Base-by-base conservation (phyloP, 441 rosid genomes). In the Cnidoscolus chayamansa region DNA sequence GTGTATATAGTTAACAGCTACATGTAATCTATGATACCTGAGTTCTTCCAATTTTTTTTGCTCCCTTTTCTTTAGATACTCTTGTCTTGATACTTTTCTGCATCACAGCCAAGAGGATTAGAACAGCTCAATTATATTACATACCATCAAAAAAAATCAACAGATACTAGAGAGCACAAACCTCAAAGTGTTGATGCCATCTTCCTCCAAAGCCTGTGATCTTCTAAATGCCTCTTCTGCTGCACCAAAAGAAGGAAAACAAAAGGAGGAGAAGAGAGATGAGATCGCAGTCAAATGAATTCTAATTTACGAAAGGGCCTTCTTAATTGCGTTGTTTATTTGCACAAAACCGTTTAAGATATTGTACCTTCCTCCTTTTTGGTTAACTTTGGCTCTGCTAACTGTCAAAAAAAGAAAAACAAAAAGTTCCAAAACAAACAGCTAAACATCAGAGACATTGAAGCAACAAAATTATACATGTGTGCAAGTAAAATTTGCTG, bases 71-170 rank as follows among this genome's bases (percentile, higher is more conserved):
- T 76, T 76, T 20, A 80, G 75, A 67, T 80, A 80, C 58, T 80
- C 97, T 81, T 78, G 94, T 79, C 99, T 86, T 72, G 99, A 95
- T 68, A 92, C 86, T 80, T 93, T 90, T 78, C 98, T 93, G 88
- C 63, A 79, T 65, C 35, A 70, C 12, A 71, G 19, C 62, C 68
- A 78, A 65, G 12, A 73, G 67, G 48, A 78, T 73, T 35, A 59
- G 59, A 11, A 7, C 5, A 35, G 13, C 10, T 54, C 15, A 48
- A 37, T 58, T 7, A 25, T 1, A 25, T 6, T 53, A 45, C 1
- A 10, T 37, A 30, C 65, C 3, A 19, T 51, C 45, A 72, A 2
- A 54, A 65, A 17, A 10, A 69, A 25, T 37, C 61, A 69, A 45
- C 54, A 65, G 32, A 57, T 53, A 13, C 12, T 51, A n/a, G 62